phyloP scores from a whole-genome alignment of 2,329 filamentous ascomycete species.

The Fusarium tjaetaba region DNA sequence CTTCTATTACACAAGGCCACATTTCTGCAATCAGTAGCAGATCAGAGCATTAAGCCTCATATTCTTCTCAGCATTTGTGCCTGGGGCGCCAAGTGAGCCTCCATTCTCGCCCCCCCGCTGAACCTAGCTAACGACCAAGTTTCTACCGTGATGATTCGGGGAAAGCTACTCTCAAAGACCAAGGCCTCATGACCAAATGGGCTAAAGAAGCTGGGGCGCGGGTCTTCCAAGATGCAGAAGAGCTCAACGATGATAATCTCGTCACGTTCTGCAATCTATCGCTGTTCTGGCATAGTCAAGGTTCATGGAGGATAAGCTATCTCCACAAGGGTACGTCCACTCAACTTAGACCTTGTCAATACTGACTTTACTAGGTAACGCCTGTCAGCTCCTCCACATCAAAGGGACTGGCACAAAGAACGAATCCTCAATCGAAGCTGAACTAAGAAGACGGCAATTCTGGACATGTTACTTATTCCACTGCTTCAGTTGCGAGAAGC shows the following conservation, averaged over 20 bases:
- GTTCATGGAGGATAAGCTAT: slow-evolving; percentile 34
- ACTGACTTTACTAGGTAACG: slow-evolving; percentile 8
- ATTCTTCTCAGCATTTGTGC: slow-evolving; percentile 27
- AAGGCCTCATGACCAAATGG: slow-evolving; percentile 13
- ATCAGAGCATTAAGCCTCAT: background rate
- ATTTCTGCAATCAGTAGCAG: background rate
- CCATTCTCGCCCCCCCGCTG: fast-evolving
- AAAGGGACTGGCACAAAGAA: background rate
- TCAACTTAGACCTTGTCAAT: fast-evolving
- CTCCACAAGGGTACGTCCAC: slow-evolving; percentile 19
- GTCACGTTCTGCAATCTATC: slow-evolving; percentile 31
- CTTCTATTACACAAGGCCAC: slow-evolving; percentile 8
- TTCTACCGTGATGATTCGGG: slow-evolving; percentile 16
- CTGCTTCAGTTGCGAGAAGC: background rate
- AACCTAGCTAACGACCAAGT: background rate
- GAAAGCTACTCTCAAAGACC: background rate
- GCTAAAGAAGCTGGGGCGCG: slow-evolving; percentile 21
- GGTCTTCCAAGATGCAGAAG: slow-evolving; percentile 21
- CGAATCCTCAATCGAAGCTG: background rate
- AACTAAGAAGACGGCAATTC: fast-evolving
- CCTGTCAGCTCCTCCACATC: slow-evolving; percentile 27
- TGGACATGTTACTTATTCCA: slow-evolving; percentile 7
- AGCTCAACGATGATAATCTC: slow-evolving; percentile 23
- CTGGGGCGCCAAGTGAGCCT: slow-evolving; percentile 34
- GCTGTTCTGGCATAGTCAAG: slow-evolving; percentile 37